phyloP scores from a whole-genome alignment of 2,329 filamentous ascomycete genomes.

The Nigrospora osmanthi region DNA sequence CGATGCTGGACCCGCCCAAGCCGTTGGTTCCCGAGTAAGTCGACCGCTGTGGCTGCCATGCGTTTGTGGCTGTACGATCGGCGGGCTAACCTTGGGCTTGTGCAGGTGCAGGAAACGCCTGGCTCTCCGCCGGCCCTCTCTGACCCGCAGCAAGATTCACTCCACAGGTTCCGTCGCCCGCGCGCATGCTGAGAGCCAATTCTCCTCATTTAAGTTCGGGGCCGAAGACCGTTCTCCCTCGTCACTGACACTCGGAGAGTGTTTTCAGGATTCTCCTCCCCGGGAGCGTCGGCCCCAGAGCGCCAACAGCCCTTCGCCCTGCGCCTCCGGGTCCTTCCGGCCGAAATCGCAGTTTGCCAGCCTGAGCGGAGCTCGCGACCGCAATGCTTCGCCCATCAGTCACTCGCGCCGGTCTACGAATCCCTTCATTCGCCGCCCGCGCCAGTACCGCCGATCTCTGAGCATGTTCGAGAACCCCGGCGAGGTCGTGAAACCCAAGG shows the following conservation, averaged over 20 bases:
- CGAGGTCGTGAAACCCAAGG: constrained; percentile 78
- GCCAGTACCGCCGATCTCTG: constrained; percentile 83
- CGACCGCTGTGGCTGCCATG: not conserved
- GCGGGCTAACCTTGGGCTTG: constrained; percentile 12
- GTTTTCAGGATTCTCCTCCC: constrained; percentile 73
- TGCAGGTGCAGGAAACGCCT: constrained; percentile 55
- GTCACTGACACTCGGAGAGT: constrained; percentile 66
- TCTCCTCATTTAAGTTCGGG: constrained; percentile 72
- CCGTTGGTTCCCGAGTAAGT: constrained; percentile 46
- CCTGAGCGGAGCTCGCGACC: constrained; percentile 54
- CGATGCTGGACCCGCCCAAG: constrained; percentile 37
- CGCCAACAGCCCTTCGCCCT: constrained; percentile 49
- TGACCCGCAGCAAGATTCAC: constrained; percentile 67
- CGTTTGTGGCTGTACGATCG: not conserved
- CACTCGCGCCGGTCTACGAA: constrained; percentile 68
- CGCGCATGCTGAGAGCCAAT: constrained; percentile 53
- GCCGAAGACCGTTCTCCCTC: constrained; percentile 37
- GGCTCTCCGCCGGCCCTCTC: constrained; percentile 63
- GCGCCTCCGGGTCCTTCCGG: constrained; percentile 51
- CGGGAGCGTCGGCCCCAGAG: constrained; percentile 58
- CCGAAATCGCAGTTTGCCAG: constrained; percentile 58
- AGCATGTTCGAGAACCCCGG: constrained; percentile 97
- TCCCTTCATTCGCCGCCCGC: constrained; percentile 67
- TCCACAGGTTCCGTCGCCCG: constrained; percentile 60
- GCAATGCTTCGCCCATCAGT: constrained; percentile 59